phyloP scores from a whole-genome alignment of 1,284 basidiomycete genomes.

The Salmacisia buchloeana region DNA sequence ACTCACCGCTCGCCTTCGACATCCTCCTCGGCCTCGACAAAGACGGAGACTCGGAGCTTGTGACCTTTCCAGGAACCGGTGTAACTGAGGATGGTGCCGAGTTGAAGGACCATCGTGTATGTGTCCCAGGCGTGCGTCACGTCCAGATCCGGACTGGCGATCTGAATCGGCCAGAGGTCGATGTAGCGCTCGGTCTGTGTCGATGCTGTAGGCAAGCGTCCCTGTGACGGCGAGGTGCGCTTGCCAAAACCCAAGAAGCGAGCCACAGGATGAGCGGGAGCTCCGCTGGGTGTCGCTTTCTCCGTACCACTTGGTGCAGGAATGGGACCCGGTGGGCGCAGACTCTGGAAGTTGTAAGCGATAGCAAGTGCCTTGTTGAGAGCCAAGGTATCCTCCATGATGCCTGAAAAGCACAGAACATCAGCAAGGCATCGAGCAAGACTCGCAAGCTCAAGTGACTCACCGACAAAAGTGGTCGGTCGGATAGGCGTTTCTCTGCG shows the following conservation, averaged over 20 bases:
- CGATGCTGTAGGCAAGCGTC: constrained; percentile 10
- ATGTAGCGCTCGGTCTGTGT: constrained; percentile 32
- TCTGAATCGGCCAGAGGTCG: constrained; percentile 49
- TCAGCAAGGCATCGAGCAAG: background rate
- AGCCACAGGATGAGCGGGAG: background rate
- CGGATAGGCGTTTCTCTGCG: constrained; percentile 44
- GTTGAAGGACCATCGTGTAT: constrained; percentile 49
- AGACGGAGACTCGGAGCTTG: constrained; percentile 46
- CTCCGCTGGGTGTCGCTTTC: background rate
- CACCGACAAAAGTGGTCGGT: constrained; percentile 34
- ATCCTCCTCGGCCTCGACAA: constrained; percentile 45
- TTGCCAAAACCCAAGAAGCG: background rate
- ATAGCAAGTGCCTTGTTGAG: constrained; percentile 48
- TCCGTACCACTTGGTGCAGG: constrained; percentile 7
- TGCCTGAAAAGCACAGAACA: constrained; percentile 19
- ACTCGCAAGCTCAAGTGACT: background rate
- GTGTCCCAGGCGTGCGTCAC: constrained; percentile 46
- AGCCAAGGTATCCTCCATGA: constrained; percentile 49
- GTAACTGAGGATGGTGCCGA: constrained; percentile 48
- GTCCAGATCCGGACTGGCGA: constrained; percentile 36
- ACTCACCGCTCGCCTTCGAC: constrained; percentile 35
- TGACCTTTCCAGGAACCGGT: constrained; percentile 47
- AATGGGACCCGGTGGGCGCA: constrained; percentile 30
- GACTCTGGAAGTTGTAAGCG: constrained; percentile 43
- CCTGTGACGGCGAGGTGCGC: constrained; percentile 4